Evolutionary conservation across 371 early-diverging fungal genomes (phyloP).

Genomic region (Apophysomyces variabilis): DNA sequence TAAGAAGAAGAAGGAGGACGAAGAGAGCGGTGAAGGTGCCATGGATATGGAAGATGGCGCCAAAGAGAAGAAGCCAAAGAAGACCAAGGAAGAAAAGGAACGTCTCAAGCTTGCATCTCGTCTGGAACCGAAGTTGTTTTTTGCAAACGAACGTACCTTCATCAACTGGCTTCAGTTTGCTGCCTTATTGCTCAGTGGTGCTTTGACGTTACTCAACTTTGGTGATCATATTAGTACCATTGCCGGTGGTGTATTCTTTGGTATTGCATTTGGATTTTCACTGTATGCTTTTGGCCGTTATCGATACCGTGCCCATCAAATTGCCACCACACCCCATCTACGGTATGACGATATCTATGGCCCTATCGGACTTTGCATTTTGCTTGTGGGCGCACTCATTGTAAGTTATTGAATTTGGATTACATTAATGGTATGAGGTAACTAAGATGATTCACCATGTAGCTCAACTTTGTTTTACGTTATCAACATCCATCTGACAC

Average conservation of each 20-base stretch:
- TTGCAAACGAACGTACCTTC: constrained; percentile 94
- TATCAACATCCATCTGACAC: background rate
- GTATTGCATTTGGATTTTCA: constrained; percentile 32
- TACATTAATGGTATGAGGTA: background rate
- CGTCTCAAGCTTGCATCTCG: constrained; percentile 10
- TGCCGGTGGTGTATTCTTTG: constrained; percentile 40
- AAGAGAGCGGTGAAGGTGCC: background rate
- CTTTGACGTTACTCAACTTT: constrained; percentile 77
- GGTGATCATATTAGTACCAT: constrained; percentile 50
- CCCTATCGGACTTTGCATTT: constrained; percentile 36
- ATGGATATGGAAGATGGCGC: background rate
- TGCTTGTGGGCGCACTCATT: constrained; percentile 37
- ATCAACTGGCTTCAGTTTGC: constrained; percentile 84
- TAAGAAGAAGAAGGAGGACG: constrained; percentile 28
- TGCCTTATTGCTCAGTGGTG: constrained; percentile 68
- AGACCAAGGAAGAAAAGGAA: constrained; percentile 5
- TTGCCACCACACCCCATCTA: constrained; percentile 30
- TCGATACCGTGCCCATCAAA: constrained; percentile 42
- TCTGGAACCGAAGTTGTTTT: constrained; percentile 67
- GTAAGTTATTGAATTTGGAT: constrained; percentile 26
- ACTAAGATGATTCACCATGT: background rate
- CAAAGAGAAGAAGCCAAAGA: constrained; percentile 14
- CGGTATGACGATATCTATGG: constrained; percentile 47
- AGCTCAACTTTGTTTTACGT: constrained; percentile 4
- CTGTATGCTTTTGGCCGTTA: constrained; percentile 39